Base-by-base conservation (phyloP, 805 yeast genomes). In the Zygosaccharomyces kombuchaensis region DNA sequence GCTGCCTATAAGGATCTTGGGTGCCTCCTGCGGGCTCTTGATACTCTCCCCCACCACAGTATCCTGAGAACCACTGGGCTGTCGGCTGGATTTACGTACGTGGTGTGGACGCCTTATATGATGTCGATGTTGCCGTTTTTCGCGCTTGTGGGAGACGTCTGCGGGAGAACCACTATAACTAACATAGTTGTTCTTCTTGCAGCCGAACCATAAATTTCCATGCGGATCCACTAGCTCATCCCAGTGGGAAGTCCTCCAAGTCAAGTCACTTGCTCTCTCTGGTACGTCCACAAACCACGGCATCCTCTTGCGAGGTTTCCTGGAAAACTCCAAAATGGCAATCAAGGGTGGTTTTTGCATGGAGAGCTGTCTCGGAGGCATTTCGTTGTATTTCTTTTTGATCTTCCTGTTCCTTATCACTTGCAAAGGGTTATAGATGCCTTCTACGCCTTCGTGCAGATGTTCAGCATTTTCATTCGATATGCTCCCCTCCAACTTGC, bases 381-480 rank as follows among this genome's bases (percentile, higher is more conserved):
- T 56, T 12, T 58, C 58, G 41, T 72, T 73, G 54, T 76, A 68
- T 54, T 75, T 75, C 46, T 74, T 73, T 43, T 86, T 63, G 3
- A 82, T 59, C 53, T 72, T 72, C 47, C 96, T 72, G 63, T 87
- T 84, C 46, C 96, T 68, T 22, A 88, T 78, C n/a, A 82, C 75
- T 63, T 87, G 96, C 36, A 88, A 67, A 3, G 96, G 96, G 59
- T 88, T 88, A 68, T 82, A 88, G 2, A 77, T 75, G 2, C 83
- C 86, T 45, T 81, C 87, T 2, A 84, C 75, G 2, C 77, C 78
- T 2, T 71, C 74, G 51, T 75, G 56, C 52, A 58, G 38, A 54
- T 54, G 49, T 55, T 51, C 37, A 12, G 42, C 42, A 12, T 40
- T 45, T 13, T 49, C 59, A 9, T 50, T 43, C 8, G 65, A 66